Evolutionary conservation across 768 basidiomycete species (phyloP).

Genomic region (Coprinopsis strossmayeri): DNA sequence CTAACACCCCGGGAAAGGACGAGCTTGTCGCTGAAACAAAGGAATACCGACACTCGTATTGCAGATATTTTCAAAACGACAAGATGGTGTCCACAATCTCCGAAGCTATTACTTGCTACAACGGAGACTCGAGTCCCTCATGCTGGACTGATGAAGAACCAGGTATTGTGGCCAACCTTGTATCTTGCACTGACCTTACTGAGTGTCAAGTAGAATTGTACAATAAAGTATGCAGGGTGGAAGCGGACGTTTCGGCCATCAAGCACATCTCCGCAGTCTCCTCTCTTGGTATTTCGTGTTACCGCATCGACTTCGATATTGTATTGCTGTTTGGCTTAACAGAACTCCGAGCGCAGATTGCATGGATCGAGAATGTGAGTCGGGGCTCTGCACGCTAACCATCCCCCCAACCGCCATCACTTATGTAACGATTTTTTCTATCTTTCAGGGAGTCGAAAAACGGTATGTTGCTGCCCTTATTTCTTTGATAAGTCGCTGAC

Average conservation of each 20-base stretch:
- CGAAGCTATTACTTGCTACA: neutral
- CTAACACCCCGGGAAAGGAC: no score
- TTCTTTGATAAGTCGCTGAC: no score
- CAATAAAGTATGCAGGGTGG: neutral
- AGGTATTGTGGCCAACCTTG: neutral
- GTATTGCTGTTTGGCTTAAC: slow-evolving; percentile 44
- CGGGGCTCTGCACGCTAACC: no score
- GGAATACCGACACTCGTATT: neutral
- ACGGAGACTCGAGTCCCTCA: neutral
- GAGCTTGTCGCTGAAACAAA: neutral
- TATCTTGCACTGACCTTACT: neutral
- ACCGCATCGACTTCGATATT: slow-evolving; percentile 31
- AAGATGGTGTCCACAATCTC: neutral
- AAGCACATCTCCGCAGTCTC: neutral
- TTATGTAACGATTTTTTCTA: no score
- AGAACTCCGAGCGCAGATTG: slow-evolving; percentile 41
- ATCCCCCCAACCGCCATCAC: no score
- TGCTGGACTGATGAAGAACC: neutral
- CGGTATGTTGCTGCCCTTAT: no score
- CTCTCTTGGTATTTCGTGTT: slow-evolving; percentile 13
- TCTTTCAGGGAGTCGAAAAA: no score
- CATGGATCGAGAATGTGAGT: slow-evolving; percentile 24
- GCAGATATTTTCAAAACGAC: no score
- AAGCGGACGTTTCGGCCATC: neutral
- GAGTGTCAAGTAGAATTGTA: neutral